These are phyloP conservation scores for Epichloe amarillans DNA, from an alignment of 2,329 filamentous ascomycete genomes.

Conservation along the genomic window DNA sequence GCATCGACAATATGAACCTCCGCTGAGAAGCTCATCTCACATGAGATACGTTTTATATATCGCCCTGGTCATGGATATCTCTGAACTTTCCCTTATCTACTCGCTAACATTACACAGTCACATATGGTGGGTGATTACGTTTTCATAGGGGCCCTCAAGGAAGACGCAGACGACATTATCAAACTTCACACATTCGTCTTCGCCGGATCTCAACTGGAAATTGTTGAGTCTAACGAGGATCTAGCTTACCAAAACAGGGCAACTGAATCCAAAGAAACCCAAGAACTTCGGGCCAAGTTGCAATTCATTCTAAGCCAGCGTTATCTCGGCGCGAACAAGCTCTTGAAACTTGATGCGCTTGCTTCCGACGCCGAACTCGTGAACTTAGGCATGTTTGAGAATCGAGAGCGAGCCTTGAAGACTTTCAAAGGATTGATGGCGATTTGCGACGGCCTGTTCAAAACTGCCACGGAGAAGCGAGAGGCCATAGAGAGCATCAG, in stretches of 20 bases:
- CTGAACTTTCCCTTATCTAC: slow-evolving; percentile 22
- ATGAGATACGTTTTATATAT: not conserved
- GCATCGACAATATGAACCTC: slow-evolving; percentile 1
- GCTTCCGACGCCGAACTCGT: slow-evolving; percentile 58
- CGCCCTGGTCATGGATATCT: slow-evolving; percentile 1
- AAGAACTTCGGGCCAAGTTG: slow-evolving; percentile 55
- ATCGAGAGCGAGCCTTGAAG: slow-evolving; percentile 60
- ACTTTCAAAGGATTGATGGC: slow-evolving; percentile 88
- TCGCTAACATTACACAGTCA: slow-evolving; percentile 54
- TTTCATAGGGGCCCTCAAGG: slow-evolving; percentile 51
- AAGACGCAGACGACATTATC: slow-evolving; percentile 49
- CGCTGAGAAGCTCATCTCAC: not conserved
- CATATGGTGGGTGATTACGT: slow-evolving; percentile 55
- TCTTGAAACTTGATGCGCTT: slow-evolving; percentile 73
- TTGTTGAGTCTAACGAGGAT: slow-evolving; percentile 35
- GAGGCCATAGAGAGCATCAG: slow-evolving; percentile 73
- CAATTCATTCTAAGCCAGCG: slow-evolving; percentile 58
- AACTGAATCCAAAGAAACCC: slow-evolving; percentile 36
- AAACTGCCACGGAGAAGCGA: slow-evolving; percentile 55
- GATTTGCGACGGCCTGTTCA: slow-evolving; percentile 68
- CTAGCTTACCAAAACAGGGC: slow-evolving; percentile 21
- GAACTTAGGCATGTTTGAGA: slow-evolving; percentile 63
- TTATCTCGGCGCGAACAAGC: slow-evolving; percentile 57
- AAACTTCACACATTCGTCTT: slow-evolving; percentile 58
- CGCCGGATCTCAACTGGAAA: slow-evolving; percentile 48